phyloP scores from a whole-genome alignment of 2,329 filamentous ascomycete genomes.

The Escovopsis weberi region DNA sequence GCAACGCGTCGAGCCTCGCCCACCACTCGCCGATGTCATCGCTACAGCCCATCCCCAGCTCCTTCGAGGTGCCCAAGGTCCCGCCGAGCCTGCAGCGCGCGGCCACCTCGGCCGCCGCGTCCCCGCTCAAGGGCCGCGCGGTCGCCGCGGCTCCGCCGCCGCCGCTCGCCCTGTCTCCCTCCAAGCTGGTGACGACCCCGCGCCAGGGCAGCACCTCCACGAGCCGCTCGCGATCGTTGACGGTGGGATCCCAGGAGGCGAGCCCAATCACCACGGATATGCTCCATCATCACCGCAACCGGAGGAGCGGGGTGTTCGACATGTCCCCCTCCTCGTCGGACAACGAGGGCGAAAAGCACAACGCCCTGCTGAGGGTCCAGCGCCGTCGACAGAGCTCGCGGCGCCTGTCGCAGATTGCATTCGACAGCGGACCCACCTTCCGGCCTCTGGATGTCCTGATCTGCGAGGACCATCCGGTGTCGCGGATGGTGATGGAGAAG shows the following conservation, averaged over 20 bases:
- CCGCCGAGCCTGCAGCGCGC: constrained; percentile 46
- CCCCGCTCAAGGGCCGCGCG: constrained; percentile 42
- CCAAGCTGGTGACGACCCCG: constrained; percentile 46
- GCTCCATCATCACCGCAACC: constrained; percentile 68
- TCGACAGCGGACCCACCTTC: constrained; percentile 74
- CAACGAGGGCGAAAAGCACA: constrained; percentile 87
- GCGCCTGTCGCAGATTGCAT: constrained; percentile 77
- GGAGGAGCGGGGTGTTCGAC: constrained; percentile 87
- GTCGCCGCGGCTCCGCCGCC: constrained; percentile 17
- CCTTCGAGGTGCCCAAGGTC: constrained; percentile 54
- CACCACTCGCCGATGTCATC: constrained; percentile 52
- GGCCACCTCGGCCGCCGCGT: constrained; percentile 36
- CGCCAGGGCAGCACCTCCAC: constrained; percentile 46
- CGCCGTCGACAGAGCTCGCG: constrained; percentile 90
- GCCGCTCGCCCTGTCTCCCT: constrained; percentile 43
- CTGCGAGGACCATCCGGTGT: constrained; percentile 95
- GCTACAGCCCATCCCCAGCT: constrained; percentile 52
- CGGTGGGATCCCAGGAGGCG: constrained; percentile 85
- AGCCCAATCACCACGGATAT: constrained; percentile 58
- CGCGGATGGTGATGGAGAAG: constrained; percentile 97
- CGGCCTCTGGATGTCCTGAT: constrained; percentile 87
- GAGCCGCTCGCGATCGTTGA: constrained; percentile 70
- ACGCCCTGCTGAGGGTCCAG: constrained; percentile 81
- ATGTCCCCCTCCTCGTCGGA: constrained; percentile 96
- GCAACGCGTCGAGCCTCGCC: constrained; percentile 70